Base-by-base conservation (phyloP, 2,329 filamentous ascomycete genomes). In the Fusarium compactum region DNA sequence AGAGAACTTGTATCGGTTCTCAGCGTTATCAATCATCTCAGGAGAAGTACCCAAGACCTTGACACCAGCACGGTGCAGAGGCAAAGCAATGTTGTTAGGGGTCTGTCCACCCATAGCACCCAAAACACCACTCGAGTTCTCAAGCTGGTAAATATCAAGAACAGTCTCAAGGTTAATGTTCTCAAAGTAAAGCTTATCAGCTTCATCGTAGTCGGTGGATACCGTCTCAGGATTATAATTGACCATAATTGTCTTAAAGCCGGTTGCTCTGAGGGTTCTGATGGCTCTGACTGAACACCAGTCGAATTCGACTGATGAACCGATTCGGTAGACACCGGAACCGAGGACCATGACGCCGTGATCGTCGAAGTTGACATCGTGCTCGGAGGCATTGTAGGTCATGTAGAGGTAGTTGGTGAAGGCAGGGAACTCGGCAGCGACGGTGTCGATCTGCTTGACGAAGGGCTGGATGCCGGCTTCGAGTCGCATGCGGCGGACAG, bases 1-100 rank as follows among this genome's bases (percentile, higher is more conserved):
- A 45, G 94, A 97, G 85, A 98, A 98, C 85, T 98, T 98, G 87
- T 97, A 98, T 62, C 96, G 88, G 81, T 99, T 98, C 85, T 99
- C 96, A 2, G 96, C 96, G 38, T 89, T 94, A 80, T 99, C 96
- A 77, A 99, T 98, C 95, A 98, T 98, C 81, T 99, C 96, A 12
- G 96, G 96, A 0, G 95, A 98, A 3, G 96, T 99, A 74, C 96
- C 96, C 6, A 98, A 86, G 38, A 98, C 91, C 83, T 95, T 97
- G 78, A 97, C 93, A 67, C 97, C 96, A 52, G 94, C 87, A 70
- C 95, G 92, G 80, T 95, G 91, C 22, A 99, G 87, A 5, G 94
- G 92, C 53, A 98, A 86, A 3, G 96, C 94, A 76, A 99, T 98
- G 85, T 98, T 98, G 87, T 98, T 98, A 4, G 96, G 95, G 0